phyloP scores from a whole-genome alignment of 495 filamentous ascomycete species.

The Jackrogersella multiformis region DNA sequence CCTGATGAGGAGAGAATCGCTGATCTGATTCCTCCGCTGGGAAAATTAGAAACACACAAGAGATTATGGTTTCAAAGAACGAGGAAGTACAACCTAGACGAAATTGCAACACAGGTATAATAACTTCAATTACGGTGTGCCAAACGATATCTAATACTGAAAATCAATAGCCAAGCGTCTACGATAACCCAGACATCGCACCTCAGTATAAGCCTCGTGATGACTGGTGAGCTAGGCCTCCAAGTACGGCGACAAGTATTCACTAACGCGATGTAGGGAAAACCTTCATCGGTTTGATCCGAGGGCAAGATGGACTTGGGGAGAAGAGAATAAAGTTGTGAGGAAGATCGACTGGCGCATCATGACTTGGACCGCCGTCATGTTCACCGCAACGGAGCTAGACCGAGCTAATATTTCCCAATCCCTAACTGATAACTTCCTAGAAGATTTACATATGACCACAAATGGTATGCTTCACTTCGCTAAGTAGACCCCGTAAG shows the following conservation, averaged over 20 bases:
- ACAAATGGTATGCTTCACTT: constrained; percentile 46
- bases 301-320: constrained; percentile 54
- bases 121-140: neutral
- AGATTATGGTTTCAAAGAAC: constrained; percentile 57
- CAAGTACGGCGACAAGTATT: neutral
- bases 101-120: constrained; percentile 65
- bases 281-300: constrained; percentile 58
- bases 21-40: constrained; percentile 49
- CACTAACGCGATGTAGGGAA: constrained; percentile 47
- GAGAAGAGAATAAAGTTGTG: constrained; percentile 50
- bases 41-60: constrained; percentile 46
- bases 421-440: constrained; percentile 53
- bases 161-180: constrained; percentile 51
- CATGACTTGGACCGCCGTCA: constrained; percentile 73
- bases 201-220: constrained; percentile 50
- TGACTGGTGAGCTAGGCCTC: constrained; percentile 47
- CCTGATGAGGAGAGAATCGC: constrained; percentile 24
- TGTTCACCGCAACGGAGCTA: constrained; percentile 85
- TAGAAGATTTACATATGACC: constrained; percentile 47
- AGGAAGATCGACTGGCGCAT: constrained; percentile 54
- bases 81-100: constrained; percentile 56
- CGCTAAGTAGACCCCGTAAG: neutral
- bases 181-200: constrained; percentile 52
- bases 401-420: constrained; percentile 73
- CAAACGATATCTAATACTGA: neutral